Conservation (phyloP, 2,329 filamentous ascomycete species). For the Aureobasidium namibiae region DNA sequence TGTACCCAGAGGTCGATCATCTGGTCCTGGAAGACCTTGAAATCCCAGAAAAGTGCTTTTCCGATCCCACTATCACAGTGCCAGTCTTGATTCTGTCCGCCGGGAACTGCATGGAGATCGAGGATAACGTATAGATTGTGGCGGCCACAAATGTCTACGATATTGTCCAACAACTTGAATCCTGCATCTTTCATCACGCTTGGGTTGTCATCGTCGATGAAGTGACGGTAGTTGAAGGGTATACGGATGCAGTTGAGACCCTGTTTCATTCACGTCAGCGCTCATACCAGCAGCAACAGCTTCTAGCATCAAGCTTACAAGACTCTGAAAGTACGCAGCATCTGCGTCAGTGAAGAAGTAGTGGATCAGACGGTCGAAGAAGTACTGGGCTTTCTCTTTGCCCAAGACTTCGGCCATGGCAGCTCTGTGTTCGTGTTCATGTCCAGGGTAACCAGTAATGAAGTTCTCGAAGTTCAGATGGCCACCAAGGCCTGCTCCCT, state of each 20-base stretch:
- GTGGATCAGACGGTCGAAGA: constrained; percentile 45
- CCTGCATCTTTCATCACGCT: constrained; percentile 37
- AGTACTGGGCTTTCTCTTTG: constrained; percentile 47
- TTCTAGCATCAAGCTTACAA: constrained; percentile 19
- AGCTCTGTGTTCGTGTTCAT: constrained; percentile 47
- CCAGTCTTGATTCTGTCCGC: constrained; percentile 42
- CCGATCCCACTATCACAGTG: constrained; percentile 37
- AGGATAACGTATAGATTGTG: constrained; percentile 41
- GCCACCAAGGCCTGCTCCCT: constrained; percentile 32
- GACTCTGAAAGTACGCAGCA: constrained; percentile 45
- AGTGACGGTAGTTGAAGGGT: constrained; percentile 51
- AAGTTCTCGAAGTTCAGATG: constrained; percentile 47
- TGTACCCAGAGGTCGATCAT: constrained; percentile 40
- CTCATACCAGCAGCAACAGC: too few relatives aligned
- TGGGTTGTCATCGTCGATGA: constrained; percentile 44
- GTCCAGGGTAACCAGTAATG: constrained; percentile 50
- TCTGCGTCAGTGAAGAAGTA: constrained; percentile 52
- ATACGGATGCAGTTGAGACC: constrained; percentile 50
- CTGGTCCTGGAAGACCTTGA: constrained; percentile 40
- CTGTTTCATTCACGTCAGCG: background rate
- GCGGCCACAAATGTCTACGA: constrained; percentile 38
- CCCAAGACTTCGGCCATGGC: constrained; percentile 45
- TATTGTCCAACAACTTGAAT: constrained; percentile 40
- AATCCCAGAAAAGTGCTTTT: constrained; percentile 37
- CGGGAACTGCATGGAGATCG: constrained; percentile 39